Evolutionary conservation across 495 filamentous ascomycete species (phyloP).

Genomic region (Hypoxylon perforatum): DNA sequence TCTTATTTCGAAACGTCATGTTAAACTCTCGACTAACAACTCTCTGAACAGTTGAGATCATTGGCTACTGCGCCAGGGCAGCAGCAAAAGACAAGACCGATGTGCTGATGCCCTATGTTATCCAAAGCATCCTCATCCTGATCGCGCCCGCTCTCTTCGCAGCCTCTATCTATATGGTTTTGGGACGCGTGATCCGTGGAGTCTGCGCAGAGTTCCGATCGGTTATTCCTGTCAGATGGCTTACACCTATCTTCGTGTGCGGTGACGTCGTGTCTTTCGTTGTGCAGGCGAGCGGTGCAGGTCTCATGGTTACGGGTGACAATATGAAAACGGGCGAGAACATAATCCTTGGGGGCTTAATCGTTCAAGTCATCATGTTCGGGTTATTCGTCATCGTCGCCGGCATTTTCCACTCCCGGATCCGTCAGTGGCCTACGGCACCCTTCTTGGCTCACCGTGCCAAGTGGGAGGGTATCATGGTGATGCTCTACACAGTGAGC

Average conservation of each 20-base stretch:
- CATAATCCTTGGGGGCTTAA: constrained; percentile 58
- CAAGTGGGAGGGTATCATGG: constrained; percentile 62
- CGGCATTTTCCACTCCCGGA: constrained; percentile 52
- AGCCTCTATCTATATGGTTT: constrained; percentile 68
- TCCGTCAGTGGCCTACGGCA: constrained; percentile 11
- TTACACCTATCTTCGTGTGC: constrained; percentile 61
- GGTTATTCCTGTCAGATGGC: constrained; percentile 54
- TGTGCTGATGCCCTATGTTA: constrained; percentile 34
- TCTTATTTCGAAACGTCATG: too few relatives aligned
- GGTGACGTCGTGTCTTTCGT: constrained; percentile 58
- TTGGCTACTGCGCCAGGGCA: constrained; percentile 57
- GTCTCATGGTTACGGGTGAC: constrained; percentile 45
- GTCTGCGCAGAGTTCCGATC: constrained; percentile 53
- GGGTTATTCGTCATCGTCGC: constrained; percentile 61
- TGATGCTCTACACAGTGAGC: constrained; percentile 63
- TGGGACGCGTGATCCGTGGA: constrained; percentile 58
- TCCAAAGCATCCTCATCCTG: constrained; percentile 30
- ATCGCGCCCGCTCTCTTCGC: constrained; percentile 45
- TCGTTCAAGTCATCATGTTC: constrained; percentile 65
- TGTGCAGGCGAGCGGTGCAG: constrained; percentile 50
- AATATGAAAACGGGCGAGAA: constrained; percentile 51
- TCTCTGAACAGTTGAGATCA: constrained; percentile 58
- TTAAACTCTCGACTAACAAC: too few relatives aligned
- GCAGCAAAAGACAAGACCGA: constrained; percentile 23
- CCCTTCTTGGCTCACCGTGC: background rate